Evolutionary conservation across 2,329 filamentous ascomycete genomes (phyloP), one percentile per base, ranked within the genome.

Genomic region (Claviceps capensis): DNA sequence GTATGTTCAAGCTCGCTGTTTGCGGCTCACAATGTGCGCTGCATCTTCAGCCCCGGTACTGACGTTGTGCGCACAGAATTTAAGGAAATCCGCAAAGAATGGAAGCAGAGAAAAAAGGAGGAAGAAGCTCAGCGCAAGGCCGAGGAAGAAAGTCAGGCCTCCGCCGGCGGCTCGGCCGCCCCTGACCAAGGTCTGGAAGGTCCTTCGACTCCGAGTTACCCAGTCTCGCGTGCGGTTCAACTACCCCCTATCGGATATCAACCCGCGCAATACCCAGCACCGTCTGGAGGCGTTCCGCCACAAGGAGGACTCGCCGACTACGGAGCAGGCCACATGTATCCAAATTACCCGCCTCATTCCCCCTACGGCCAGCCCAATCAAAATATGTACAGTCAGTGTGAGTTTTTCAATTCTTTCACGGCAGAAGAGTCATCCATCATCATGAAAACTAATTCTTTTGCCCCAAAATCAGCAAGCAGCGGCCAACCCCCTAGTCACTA

Each of bases 41-140:
- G 26, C 26, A 26, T 26, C 26, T 26, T 5, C 26, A 2, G 26
- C 1, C 6, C 16, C n/a, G 26, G 9, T 17, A 38, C 34, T 48
- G 34, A 48, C 9, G 11, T 19, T 30, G 1, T 6, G n/a, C 9
- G 1, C 7, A 5, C 52, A 97, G 93, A 97, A 69, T 97, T 98
- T 73, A 98, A 98, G 67, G 93, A 98, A 65, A 96, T 97, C 55
- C 86, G 93, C 57, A 97, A 97, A 66, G 91, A 97, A 65, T 98
- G 93, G 93, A 98, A 97, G 74, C 87, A 88, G 41, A 88, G 93
- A 63, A 97, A 97, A 81, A 98, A 98, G 87, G 93, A 97, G 67
- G 91, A 97, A 62, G 91, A 97, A 59, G 84, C 84, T 49, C 78
- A 82, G 61, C 86, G 90, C 63, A 96, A 96, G 74, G 86, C 85